Evolutionary conservation across 2,329 filamentous ascomycete genomes (phyloP).

Genomic region (Diaporthe aspalathi): DNA sequence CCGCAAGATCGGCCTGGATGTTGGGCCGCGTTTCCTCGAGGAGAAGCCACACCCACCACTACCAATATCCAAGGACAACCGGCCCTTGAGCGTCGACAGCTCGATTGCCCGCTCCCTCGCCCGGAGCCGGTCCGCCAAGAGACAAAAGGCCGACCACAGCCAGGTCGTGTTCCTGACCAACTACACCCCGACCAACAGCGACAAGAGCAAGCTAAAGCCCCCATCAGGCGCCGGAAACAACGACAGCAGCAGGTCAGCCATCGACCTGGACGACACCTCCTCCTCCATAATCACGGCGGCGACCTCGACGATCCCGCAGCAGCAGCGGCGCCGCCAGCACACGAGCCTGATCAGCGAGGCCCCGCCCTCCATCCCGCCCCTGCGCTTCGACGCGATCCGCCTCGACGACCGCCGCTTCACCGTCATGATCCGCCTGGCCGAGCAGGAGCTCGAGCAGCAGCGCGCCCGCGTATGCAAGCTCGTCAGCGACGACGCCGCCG

Average conservation of each 20-base stretch:
- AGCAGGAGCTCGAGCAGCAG: constrained; percentile 33
- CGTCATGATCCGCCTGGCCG: constrained; percentile 27
- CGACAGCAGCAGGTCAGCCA: background rate
- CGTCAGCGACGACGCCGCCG: constrained; percentile 1
- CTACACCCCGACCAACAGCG: background rate
- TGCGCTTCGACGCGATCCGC: constrained; percentile 16
- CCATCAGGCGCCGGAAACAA: background rate
- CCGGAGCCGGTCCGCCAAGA: background rate
- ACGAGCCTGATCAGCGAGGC: constrained; percentile 19
- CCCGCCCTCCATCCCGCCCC: background rate
- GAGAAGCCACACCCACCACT: background rate
- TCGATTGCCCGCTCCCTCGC: background rate
- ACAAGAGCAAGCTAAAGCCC: background rate
- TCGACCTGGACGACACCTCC: background rate
- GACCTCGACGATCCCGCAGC: background rate
- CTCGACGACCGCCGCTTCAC: constrained; percentile 26
- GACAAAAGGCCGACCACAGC: background rate
- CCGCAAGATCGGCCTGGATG: constrained; percentile 1
- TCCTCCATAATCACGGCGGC: constrained; percentile 15
- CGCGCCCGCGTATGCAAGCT: constrained; percentile 2
- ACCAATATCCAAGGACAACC: background rate
- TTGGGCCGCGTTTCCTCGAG: background rate
- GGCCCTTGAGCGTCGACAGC: background rate
- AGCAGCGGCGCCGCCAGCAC: background rate
- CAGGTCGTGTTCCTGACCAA: constrained; percentile 6